Evolutionary conservation across 805 yeast species (phyloP).

Genomic region (Tetrapisispora fleetii): DNA sequence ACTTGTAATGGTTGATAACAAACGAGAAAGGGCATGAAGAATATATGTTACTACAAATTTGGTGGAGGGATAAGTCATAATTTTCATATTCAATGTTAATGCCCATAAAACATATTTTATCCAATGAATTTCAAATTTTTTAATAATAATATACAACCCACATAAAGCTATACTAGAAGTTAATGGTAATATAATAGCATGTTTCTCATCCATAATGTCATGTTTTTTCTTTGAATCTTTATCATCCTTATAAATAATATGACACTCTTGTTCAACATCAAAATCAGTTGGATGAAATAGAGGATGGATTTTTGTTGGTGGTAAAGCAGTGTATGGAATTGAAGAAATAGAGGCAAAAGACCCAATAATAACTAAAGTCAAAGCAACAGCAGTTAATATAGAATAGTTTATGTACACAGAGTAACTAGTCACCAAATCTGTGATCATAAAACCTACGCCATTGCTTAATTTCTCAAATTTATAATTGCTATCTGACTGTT

Average conservation of each 20-base stretch:
- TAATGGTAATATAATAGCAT: slow-evolving; percentile 37
- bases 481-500: not conserved
- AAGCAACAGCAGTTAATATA: slow-evolving; percentile 12
- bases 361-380: slow-evolving; percentile 28
- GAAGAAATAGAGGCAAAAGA: slow-evolving; percentile 28
- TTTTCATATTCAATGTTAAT: slow-evolving; percentile 30
- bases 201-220: slow-evolving; percentile 15
- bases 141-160: slow-evolving; percentile 31
- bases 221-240: slow-evolving; percentile 5
- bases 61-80: slow-evolving; percentile 29
- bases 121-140: slow-evolving; percentile 22
- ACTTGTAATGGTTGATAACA: slow-evolving; percentile 16
- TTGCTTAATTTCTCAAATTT: not conserved
- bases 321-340: slow-evolving; percentile 22
- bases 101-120: slow-evolving; percentile 24
- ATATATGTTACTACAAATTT: slow-evolving; percentile 24
- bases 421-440: not conserved
- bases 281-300: slow-evolving; percentile 35
- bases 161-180: slow-evolving; percentile 31
- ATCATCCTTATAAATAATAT: slow-evolving; percentile 12
- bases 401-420: not conserved
- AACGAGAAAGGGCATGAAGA: slow-evolving; percentile 23
- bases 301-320: slow-evolving; percentile 31
- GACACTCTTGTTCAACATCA: slow-evolving; percentile 20
- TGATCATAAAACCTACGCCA: not conserved